These are phyloP conservation scores for Scedosporium dehoogii DNA, from an alignment of 2,329 filamentous ascomycete species.

Conservation along the genomic window DNA sequence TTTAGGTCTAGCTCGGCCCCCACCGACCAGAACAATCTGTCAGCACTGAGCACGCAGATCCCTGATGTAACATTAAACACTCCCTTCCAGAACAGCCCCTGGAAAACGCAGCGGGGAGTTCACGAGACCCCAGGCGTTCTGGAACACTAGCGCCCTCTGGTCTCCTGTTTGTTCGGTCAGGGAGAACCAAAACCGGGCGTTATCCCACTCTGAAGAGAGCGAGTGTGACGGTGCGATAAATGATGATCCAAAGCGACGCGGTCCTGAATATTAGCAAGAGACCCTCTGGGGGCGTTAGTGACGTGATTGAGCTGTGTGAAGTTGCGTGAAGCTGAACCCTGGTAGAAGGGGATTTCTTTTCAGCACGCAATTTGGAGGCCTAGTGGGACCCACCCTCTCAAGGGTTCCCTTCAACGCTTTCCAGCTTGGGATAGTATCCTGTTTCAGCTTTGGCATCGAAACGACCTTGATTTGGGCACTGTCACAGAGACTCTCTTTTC, in stretches of 20 bases:
- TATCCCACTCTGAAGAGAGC: neutral
- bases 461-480: neutral
- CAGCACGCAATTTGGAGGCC: neutral
- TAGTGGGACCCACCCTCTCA: neutral
- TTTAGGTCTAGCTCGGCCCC: too few relatives aligned
- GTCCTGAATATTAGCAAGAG: neutral
- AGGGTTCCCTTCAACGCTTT: neutral
- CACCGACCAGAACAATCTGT: too few relatives aligned
- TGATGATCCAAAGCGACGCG: neutral
- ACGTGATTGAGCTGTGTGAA: too few relatives aligned
- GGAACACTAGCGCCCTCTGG: neutral
- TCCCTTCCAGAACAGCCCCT: too few relatives aligned
- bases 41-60: too few relatives aligned
- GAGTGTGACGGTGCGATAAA: neutral
- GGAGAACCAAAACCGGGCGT: neutral
- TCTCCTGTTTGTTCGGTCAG: neutral
- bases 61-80: too few relatives aligned
- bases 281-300: too few relatives aligned
- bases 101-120: neutral
- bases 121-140: neutral
- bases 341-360: neutral
- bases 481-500: neutral
- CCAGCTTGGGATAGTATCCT: conserved; percentile 8
- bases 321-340: too few relatives aligned
- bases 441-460: conserved; percentile 8